These are phyloP conservation scores for Piloderma croceum DNA, from an alignment of 768 basidiomycete species.

Conservation along the genomic window DNA sequence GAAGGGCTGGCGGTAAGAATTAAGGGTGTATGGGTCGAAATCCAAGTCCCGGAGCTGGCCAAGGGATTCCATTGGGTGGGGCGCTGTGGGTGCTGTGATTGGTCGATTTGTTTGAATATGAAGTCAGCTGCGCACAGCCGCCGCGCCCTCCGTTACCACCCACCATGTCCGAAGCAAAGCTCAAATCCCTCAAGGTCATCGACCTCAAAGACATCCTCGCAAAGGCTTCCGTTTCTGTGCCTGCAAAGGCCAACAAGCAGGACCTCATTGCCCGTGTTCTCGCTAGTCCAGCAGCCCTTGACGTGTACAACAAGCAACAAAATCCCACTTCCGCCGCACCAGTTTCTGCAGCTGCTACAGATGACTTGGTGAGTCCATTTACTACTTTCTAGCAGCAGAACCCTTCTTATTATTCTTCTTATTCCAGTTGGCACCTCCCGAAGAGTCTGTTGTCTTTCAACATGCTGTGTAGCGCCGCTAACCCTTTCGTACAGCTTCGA, in stretches of 20 bases:
- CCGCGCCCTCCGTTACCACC: too few relatives aligned
- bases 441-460: conserved; percentile 19
- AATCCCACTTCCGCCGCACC: conserved; percentile 21
- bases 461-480: conserved; percentile 6
- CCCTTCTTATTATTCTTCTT: conserved; percentile 2
- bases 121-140: too few relatives aligned
- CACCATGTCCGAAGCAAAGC: too few relatives aligned
- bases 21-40: too few relatives aligned
- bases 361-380: conserved; percentile 24
- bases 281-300: conserved; percentile 44
- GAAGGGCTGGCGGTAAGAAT: conserved; percentile 10
- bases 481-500: conserved; percentile 30
- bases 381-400: neutral
- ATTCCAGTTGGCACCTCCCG: conserved; percentile 26
- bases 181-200: conserved; percentile 66
- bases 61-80: conserved; percentile 15
- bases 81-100: conserved; percentile 15
- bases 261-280: conserved; percentile 64
- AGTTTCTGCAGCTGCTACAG: conserved; percentile 10
- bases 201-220: conserved; percentile 62
- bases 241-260: conserved; percentile 56
- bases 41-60: conserved; percentile 22
- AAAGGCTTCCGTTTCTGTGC: conserved; percentile 42
- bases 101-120: conserved; percentile 16
- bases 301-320: conserved; percentile 40